phyloP scores from a whole-genome alignment of 169 alveolate species.

The Plasmodium relictum region DNA sequence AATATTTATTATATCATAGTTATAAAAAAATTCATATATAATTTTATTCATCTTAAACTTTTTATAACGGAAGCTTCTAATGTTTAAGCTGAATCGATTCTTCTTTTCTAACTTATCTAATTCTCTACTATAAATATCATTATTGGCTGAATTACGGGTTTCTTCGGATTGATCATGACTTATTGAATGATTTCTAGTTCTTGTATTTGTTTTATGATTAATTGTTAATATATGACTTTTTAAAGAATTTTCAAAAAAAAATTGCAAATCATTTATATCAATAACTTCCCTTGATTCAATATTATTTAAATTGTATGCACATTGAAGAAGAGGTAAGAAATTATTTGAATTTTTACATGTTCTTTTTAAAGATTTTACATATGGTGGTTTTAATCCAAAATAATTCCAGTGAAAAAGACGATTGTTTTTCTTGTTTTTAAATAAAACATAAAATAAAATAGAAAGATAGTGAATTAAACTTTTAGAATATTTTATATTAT shows the following conservation, averaged over 20 bases:
- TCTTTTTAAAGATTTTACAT: neutral
- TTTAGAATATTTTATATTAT: conserved; percentile 45
- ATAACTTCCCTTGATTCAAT: neutral
- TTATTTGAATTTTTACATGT: conserved; percentile 17
- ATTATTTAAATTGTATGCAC: conserved; percentile 32
- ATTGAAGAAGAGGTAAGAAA: conserved; percentile 25
- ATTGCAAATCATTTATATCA: conserved; percentile 14
- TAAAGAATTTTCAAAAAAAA: neutral
- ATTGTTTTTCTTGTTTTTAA: conserved; percentile 19
- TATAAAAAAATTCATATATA: conserved; percentile 74
- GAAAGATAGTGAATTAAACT: conserved; percentile 37
- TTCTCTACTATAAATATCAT: conserved; percentile 13
- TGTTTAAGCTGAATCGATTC: conserved; percentile 1
- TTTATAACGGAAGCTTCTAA: conserved; percentile 40
- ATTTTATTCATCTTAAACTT: conserved; percentile 65
- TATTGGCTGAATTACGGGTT: neutral
- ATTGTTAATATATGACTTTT: neutral
- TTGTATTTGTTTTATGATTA: neutral
- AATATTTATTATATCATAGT: conserved; percentile 51
- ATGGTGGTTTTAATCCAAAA: conserved; percentile 22
- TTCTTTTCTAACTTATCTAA: neutral
- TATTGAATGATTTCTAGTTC: too few species aligned
- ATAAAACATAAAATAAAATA: conserved; percentile 41
- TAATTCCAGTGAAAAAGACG: conserved; percentile 48
- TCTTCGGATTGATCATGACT: too few species aligned